Conservation (phyloP, 768 basidiomycete genomes). For the Mrakia hoshinonis region DNA sequence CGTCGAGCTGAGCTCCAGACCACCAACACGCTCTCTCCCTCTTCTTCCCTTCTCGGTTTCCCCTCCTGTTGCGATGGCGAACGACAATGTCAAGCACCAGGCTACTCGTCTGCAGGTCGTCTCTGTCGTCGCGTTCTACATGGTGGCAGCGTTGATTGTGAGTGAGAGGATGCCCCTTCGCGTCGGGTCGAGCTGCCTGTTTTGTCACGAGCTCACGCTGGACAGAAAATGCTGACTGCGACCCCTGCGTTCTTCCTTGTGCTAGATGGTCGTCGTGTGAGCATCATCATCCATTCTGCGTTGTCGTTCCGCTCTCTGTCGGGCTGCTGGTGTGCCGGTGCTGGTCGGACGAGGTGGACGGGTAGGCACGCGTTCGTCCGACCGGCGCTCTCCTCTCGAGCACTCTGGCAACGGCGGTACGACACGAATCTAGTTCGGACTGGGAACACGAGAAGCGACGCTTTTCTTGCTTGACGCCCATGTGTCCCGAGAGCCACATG, state of each 20-base stretch:
- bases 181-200: too few relatives aligned
- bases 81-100: constrained; percentile 27
- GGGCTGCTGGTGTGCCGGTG: constrained; percentile 46
- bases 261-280: constrained; percentile 44
- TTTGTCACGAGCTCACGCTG: constrained; percentile 8
- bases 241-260: not conserved
- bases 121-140: constrained; percentile 68
- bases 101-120: constrained; percentile 46
- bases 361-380: not conserved
- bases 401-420: too few relatives aligned
- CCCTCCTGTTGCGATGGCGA: not conserved
- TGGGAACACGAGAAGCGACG: too few relatives aligned
- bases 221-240: not conserved
- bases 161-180: too few relatives aligned
- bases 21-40: not conserved
- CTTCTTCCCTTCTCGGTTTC: not conserved
- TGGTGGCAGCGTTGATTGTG: constrained; percentile 64
- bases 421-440: too few relatives aligned
- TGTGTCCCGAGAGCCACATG: too few relatives aligned
- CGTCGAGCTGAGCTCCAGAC: not conserved
- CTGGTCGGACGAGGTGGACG: not conserved
- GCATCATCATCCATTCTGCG: constrained; percentile 38
- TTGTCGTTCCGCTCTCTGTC: too few relatives aligned
- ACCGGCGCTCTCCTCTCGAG: too few relatives aligned
- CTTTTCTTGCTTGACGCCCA: too few relatives aligned